Evolutionary conservation across 164 flowering plant genomes (phyloP).

Genomic region (Amborella trichopoda): DNA sequence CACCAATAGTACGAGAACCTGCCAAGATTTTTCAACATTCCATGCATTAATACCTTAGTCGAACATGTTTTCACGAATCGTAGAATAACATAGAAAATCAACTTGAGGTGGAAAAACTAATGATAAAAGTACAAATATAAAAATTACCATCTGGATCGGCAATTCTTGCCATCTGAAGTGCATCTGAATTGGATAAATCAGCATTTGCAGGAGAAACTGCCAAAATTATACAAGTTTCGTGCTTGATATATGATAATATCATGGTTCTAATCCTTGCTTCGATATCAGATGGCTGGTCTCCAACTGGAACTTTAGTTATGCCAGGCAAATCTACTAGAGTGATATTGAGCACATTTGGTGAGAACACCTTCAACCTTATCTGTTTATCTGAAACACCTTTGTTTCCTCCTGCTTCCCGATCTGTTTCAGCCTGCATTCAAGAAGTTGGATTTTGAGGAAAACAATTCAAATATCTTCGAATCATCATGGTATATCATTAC

Average conservation of each 20-base stretch:
- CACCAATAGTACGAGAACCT: conserved; percentile 33
- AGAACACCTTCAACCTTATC: conserved; percentile 26
- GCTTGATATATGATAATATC: conserved; percentile 30
- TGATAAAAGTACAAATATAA: not conserved
- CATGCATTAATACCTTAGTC: too few species aligned
- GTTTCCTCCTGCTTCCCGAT: conserved; percentile 27
- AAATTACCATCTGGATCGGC: conserved; percentile 31
- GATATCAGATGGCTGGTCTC: conserved; percentile 29
- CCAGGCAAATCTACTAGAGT: conserved; percentile 34
- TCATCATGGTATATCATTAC: not conserved
- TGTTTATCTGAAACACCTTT: conserved; percentile 31
- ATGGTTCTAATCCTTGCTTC: conserved; percentile 29
- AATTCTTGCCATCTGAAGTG: conserved; percentile 32
- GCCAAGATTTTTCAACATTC: too few species aligned
- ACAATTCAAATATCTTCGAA: not conserved
- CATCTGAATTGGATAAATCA: conserved; percentile 31
- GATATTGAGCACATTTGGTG: conserved; percentile 30
- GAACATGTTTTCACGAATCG: too few species aligned
- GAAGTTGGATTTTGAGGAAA: not conserved
- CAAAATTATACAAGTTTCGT: conserved; percentile 26
- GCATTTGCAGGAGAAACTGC: conserved; percentile 33
- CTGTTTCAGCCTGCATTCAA: conserved; percentile 26
- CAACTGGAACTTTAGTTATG: conserved; percentile 32
- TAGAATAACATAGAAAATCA: too few species aligned
- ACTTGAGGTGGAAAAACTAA: not conserved